phyloP scores from a whole-genome alignment of 371 early-diverging fungal species.

The Blastocladiella emersonii region DNA sequence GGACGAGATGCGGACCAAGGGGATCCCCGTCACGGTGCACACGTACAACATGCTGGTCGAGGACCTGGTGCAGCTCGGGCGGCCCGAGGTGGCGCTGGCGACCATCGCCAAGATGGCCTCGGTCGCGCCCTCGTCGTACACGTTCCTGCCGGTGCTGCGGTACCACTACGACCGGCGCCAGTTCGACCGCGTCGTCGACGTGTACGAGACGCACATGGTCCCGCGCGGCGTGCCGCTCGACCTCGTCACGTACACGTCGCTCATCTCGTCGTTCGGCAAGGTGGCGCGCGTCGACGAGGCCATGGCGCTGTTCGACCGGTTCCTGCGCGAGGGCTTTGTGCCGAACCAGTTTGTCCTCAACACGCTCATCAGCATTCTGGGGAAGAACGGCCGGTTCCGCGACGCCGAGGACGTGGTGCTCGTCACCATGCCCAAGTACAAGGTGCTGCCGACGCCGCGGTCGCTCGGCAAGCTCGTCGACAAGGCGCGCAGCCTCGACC shows the following conservation, averaged over 20 bases:
- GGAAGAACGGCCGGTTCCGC: background rate
- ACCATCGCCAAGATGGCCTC: background rate
- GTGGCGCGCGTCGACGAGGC: background rate
- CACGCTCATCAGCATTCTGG: slow-evolving; percentile 2
- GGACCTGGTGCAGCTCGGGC: background rate
- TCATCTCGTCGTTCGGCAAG: slow-evolving; percentile 1
- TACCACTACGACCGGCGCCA: slow-evolving; percentile 2
- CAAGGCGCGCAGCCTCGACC: background rate
- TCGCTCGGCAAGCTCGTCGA: background rate
- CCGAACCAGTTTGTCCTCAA: slow-evolving; percentile 5
- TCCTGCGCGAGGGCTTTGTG: background rate
- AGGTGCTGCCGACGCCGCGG: background rate
- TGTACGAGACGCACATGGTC: background rate
- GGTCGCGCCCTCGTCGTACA: background rate
- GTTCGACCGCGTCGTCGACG: background rate
- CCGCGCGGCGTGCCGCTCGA: background rate
- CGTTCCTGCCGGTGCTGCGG: background rate
- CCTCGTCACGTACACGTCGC: background rate
- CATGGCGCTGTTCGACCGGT: background rate
- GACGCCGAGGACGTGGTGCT: background rate
- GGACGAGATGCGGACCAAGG: background rate
- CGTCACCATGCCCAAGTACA: background rate
- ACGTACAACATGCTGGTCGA: background rate
- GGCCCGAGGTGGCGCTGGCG: background rate
- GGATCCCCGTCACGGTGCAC: background rate